Percentiles rank a stretch among this genome's conserved stretches.
Evolutionary conservation across 768 basidiomycete species (phyloP).

Genomic region (Leucocoprinus leucothites): DNA sequence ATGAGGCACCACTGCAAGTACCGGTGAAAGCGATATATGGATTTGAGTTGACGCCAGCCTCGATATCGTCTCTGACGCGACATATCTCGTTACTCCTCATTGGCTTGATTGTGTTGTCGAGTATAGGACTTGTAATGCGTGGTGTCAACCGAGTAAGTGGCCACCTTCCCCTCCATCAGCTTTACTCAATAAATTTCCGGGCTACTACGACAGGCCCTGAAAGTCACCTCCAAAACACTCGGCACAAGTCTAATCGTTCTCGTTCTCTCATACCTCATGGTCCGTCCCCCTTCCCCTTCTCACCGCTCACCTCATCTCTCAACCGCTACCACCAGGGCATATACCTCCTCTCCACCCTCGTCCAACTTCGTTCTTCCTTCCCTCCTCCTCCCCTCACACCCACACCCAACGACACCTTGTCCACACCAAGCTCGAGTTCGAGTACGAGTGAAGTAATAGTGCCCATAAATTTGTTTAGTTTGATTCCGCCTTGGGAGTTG

Average conservation of each 20-base stretch:
- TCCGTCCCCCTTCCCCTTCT: slow-evolving; percentile 25
- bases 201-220: too few relatives aligned
- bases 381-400: slow-evolving; percentile 47
- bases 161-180: background rate
- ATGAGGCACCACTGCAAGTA: too few relatives aligned
- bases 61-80: slow-evolving; percentile 39
- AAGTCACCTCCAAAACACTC: slow-evolving; percentile 63
- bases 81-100: slow-evolving; percentile 66
- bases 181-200: too few relatives aligned
- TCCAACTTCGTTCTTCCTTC: slow-evolving; percentile 80
- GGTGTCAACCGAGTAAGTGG: slow-evolving; percentile 57
- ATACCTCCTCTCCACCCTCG: slow-evolving; percentile 78
- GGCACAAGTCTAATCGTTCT: slow-evolving; percentile 78
- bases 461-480: slow-evolving; percentile 57
- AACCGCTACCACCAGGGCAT: too few relatives aligned
- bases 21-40: background rate
- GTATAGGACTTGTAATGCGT: slow-evolving; percentile 64
- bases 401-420: background rate
- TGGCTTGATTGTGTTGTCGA: slow-evolving; percentile 72
- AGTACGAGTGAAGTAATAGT: too few relatives aligned
- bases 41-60: slow-evolving; percentile 23
- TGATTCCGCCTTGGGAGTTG: slow-evolving; percentile 69
- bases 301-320: slow-evolving; percentile 7
- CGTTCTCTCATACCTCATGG: slow-evolving; percentile 81
- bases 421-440: too few relatives aligned